Conservation (phyloP, 2,329 filamentous ascomycete genomes). For the Pseudogymnoascus sp. region DNA sequence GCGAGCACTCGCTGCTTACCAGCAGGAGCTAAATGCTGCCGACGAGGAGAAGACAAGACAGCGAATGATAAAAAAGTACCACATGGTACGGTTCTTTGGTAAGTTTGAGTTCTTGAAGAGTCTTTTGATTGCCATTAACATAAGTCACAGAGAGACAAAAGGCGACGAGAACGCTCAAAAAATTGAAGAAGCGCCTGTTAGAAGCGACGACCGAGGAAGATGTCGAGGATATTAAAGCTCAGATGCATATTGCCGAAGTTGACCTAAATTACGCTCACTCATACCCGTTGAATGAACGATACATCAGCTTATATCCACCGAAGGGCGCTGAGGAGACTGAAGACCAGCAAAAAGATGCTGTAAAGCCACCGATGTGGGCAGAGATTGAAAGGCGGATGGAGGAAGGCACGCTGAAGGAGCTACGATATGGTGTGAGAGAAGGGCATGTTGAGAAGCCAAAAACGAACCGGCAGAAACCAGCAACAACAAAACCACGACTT, state of each 20-base stretch:
- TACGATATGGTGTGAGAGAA: conserved; percentile 23
- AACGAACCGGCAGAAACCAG: background rate
- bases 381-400: conserved; percentile 57
- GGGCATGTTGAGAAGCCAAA: conserved; percentile 23
- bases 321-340: conserved; percentile 30
- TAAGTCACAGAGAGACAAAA: conserved; percentile 57
- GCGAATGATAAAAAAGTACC: conserved; percentile 69
- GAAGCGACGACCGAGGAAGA: conserved; percentile 44
- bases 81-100: conserved; percentile 83
- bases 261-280: conserved; percentile 69
- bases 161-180: conserved; percentile 58
- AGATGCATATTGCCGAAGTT: conserved; percentile 62
- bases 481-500: conserved; percentile 8
- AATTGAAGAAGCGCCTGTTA: conserved; percentile 51
- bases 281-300: conserved; percentile 62
- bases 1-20: conserved; percentile 60
- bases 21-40: conserved; percentile 53
- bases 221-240: conserved; percentile 41
- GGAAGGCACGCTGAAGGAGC: conserved; percentile 35
- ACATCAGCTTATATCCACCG: conserved; percentile 54
- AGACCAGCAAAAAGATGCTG: conserved; percentile 14
- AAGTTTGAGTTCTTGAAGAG: conserved; percentile 24
- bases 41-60: conserved; percentile 53
- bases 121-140: conserved; percentile 11
- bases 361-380: conserved; percentile 54